Evolutionary conservation across 371 early-diverging fungal species (phyloP).

Genomic region (Actinomortierella ambigua): DNA sequence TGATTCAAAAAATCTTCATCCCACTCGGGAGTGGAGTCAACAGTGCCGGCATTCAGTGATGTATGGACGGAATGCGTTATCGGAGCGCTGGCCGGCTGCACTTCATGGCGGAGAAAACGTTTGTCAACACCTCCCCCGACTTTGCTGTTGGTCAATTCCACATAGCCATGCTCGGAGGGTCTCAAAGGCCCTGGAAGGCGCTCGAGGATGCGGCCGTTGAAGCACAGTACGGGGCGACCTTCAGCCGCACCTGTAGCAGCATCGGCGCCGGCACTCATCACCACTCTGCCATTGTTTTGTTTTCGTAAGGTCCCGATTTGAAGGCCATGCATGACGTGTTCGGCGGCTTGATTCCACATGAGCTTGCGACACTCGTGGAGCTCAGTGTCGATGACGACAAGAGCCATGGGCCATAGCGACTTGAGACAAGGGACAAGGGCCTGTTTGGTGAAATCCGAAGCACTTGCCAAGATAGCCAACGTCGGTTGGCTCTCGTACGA

Average conservation of each 20-base stretch:
- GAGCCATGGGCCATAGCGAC: conserved; percentile 45
- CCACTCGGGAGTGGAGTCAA: too few species aligned
- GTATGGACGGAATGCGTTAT: too few species aligned
- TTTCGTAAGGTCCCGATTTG: conserved; percentile 17
- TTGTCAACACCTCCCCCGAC: too few species aligned
- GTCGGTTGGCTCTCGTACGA: conserved; percentile 44
- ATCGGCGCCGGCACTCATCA: too few species aligned
- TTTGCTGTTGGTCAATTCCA: too few species aligned
- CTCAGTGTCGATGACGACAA: conserved; percentile 35
- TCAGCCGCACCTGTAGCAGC: too few species aligned
- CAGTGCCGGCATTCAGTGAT: too few species aligned
- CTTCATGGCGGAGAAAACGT: too few species aligned
- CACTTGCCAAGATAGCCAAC: conserved; percentile 34
- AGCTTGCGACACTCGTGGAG: conserved; percentile 17
- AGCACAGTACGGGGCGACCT: conserved; percentile 28
- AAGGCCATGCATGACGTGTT: conserved; percentile 43
- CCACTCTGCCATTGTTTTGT: too few species aligned
- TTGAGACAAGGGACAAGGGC: conserved; percentile 23
- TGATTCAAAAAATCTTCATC: too few species aligned
- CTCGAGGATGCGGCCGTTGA: conserved; percentile 16
- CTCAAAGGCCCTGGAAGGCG: conserved; percentile 26
- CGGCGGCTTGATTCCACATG: conserved; percentile 45
- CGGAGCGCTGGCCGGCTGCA: too few species aligned
- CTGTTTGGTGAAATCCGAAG: conserved; percentile 31
- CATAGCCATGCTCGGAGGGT: too few species aligned